A percentile compares a stretch with the other conserved stretches of the same genome.
phyloP scores from a whole-genome alignment of 2,329 filamentous ascomycete genomes.

The Cladobotryum mycophilum region DNA sequence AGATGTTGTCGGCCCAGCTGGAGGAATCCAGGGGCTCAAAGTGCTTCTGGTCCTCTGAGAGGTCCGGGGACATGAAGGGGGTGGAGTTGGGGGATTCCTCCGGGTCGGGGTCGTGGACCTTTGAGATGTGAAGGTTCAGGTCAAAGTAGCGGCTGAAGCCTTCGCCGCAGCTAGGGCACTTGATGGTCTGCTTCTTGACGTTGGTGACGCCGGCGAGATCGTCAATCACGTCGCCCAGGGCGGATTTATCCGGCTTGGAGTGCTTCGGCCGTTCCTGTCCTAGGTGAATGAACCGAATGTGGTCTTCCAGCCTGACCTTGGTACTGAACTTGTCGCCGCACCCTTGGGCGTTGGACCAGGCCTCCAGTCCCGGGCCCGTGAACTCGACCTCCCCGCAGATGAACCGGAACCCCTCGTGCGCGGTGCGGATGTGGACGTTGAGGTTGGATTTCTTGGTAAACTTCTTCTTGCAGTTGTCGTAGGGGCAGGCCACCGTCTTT shows the following conservation, averaged over 20 bases:
- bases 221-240: conserved; percentile 31
- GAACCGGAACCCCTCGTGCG: conserved; percentile 71
- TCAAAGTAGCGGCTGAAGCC: conserved; percentile 47
- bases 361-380: conserved; percentile 46
- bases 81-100: background rate
- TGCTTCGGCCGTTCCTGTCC: conserved; percentile 43
- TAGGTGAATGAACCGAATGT: conserved; percentile 76
- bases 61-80: conserved; percentile 13
- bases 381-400: conserved; percentile 70
- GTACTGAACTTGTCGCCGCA: conserved; percentile 72
- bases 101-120: conserved; percentile 16
- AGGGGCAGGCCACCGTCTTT: conserved; percentile 60
- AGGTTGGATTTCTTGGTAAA: conserved; percentile 85
- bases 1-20: conserved; percentile 18
- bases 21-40: conserved; percentile 17
- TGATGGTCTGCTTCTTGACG: conserved; percentile 36
- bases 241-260: conserved; percentile 15
- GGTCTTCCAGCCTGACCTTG: conserved; percentile 74
- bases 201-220: conserved; percentile 37
- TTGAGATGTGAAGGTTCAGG: conserved; percentile 39
- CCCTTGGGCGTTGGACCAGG: conserved; percentile 60
- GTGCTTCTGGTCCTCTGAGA: conserved; percentile 16
- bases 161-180: conserved; percentile 40
- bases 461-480: conserved; percentile 61
- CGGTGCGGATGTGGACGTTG: conserved; percentile 68